Evolutionary conservation across 2,329 filamentous ascomycete species (phyloP).

Genomic region (Emmonsiellopsis sp.): DNA sequence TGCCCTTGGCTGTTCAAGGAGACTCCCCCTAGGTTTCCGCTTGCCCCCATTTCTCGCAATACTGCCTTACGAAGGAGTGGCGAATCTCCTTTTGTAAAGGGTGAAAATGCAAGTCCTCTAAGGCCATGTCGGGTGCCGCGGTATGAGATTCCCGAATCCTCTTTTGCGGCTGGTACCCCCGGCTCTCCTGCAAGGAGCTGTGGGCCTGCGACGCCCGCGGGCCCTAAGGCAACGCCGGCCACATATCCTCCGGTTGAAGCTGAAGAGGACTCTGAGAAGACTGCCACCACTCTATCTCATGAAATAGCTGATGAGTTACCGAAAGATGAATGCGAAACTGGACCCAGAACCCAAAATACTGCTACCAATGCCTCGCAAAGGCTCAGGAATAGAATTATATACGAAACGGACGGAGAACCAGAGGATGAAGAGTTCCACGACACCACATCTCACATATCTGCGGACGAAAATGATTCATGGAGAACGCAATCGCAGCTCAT

Average conservation of each 20-base stretch:
- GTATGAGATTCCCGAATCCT: neutral
- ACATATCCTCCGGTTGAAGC: slow-evolving; percentile 3
- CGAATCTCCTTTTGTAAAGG: neutral
- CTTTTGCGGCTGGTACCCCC: neutral
- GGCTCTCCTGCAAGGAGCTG: neutral
- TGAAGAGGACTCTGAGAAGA: neutral
- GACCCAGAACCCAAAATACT: neutral
- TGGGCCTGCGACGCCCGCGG: neutral
- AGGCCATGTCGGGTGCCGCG: neutral
- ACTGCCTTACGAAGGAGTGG: neutral
- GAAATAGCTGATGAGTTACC: neutral
- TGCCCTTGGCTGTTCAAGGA: slow-evolving; percentile 14
- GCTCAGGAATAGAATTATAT: slow-evolving; percentile 19
- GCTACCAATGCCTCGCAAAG: neutral
- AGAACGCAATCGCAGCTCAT: neutral
- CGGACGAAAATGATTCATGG: neutral
- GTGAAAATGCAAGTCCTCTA: neutral
- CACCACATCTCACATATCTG: slow-evolving; percentile 10
- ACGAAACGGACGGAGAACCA: slow-evolving; percentile 34
- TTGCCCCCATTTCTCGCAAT: slow-evolving; percentile 1
- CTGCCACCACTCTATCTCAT: neutral
- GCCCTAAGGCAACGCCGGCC: slow-evolving; percentile 1
- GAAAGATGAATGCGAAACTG: neutral
- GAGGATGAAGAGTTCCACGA: slow-evolving; percentile 24
- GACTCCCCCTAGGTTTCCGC: slow-evolving; percentile 18